Evolutionary conservation across 495 filamentous ascomycete genomes (phyloP).

Genomic region (Trichocladium antarcticum): DNA sequence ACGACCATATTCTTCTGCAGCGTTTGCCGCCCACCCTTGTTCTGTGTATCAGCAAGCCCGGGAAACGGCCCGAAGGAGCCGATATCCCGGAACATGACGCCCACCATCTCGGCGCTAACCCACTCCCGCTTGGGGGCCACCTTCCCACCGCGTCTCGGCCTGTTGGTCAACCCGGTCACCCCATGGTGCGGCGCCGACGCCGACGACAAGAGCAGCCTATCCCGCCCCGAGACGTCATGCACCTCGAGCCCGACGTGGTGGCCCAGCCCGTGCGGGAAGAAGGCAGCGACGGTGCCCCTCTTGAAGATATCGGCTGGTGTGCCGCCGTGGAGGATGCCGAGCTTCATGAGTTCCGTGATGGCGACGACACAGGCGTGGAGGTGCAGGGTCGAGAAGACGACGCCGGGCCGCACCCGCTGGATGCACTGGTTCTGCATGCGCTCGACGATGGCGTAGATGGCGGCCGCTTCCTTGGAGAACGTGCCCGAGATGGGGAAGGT

Average conservation of each 20-base stretch:
- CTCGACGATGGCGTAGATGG: conserved; percentile 66
- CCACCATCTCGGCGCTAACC: conserved; percentile 14
- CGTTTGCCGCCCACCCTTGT: conserved; percentile 18
- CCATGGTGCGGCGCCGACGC: not conserved
- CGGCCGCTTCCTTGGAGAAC: conserved; percentile 54
- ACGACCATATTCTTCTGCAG: conserved; percentile 66
- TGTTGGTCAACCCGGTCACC: not conserved
- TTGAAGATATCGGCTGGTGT: conserved; percentile 51
- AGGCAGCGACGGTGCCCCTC: conserved; percentile 60
- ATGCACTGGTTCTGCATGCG: conserved; percentile 77
- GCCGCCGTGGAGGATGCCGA: conserved; percentile 56
- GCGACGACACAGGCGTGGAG: conserved; percentile 61
- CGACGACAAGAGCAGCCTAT: conserved; percentile 16
- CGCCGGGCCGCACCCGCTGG: conserved; percentile 49
- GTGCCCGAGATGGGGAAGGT: conserved; percentile 63
- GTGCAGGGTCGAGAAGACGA: conserved; percentile 57
- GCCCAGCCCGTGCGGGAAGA: conserved; percentile 85
- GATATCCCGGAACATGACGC: conserved; percentile 15
- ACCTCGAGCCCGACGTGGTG: conserved; percentile 87
- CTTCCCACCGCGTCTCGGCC: not conserved
- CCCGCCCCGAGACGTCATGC: conserved; percentile 55
- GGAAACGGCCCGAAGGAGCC: not conserved
- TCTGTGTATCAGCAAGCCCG: not conserved
- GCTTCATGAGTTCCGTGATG: conserved; percentile 51
- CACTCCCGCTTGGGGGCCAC: conserved; percentile 13